Evolutionary conservation across 2,329 filamentous ascomycete species (phyloP).

Genomic region (Colletotrichum tropicale): DNA sequence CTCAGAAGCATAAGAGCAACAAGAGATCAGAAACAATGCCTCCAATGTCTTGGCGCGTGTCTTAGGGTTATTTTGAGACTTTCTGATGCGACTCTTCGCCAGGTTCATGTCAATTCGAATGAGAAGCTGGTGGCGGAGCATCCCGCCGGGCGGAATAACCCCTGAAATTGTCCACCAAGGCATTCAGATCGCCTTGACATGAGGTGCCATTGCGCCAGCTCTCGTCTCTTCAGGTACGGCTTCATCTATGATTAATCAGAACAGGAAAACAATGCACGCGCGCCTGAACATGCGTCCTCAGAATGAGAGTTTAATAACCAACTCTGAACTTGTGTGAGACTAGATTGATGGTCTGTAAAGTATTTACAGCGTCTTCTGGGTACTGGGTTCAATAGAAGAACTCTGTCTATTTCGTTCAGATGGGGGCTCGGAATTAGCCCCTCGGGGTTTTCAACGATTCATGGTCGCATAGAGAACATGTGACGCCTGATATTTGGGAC

Average conservation of each 20-base stretch:
- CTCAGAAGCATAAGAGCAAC: neutral
- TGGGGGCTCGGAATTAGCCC: neutral
- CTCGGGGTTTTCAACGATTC: neutral
- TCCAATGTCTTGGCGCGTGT: neutral
- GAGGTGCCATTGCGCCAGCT: neutral
- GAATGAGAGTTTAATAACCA: neutral
- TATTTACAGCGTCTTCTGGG: neutral
- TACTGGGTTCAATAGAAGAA: neutral
- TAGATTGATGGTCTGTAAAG: neutral
- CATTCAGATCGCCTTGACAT: neutral
- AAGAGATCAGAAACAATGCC: neutral
- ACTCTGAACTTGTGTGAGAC: neutral
- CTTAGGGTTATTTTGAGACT: neutral
- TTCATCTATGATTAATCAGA: neutral
- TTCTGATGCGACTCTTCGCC: neutral
- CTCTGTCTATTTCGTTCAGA: neutral
- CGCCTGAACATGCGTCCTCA: neutral
- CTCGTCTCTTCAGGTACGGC: neutral
- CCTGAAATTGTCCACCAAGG: neutral
- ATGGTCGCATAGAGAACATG: neutral
- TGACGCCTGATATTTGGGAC: neutral
- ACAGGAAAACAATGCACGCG: neutral
- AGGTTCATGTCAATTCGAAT: neutral
- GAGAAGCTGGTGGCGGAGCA: neutral
- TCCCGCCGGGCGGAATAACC: neutral